These are phyloP conservation scores for Rhodotorula sp. DNA, from an alignment of 1,284 basidiomycete species.

Conservation along the genomic window DNA sequence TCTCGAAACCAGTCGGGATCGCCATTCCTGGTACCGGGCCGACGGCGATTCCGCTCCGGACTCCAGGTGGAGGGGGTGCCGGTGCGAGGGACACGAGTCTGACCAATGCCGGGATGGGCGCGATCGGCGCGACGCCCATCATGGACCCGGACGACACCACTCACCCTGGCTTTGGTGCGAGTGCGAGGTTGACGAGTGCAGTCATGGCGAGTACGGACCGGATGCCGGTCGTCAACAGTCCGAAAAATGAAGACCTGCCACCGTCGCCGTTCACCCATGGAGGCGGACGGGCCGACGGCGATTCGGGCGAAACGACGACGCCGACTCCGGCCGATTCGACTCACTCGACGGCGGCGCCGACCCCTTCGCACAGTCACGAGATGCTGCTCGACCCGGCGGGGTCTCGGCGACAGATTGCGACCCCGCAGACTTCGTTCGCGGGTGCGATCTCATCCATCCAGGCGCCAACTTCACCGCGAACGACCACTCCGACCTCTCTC, in stretches of 20 bases:
- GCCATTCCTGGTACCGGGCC: conserved; percentile 15
- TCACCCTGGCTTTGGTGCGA: conserved; percentile 30
- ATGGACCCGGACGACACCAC: conserved; percentile 39
- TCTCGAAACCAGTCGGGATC: conserved; percentile 22
- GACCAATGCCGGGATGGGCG: conserved; percentile 25
- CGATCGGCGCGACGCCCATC: conserved; percentile 14
- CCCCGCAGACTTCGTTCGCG: conserved; percentile 27
- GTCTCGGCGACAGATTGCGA: not conserved
- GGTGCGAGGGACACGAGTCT: conserved; percentile 6
- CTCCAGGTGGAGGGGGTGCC: not conserved
- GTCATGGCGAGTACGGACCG: conserved; percentile 35
- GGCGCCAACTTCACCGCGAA: conserved; percentile 4
- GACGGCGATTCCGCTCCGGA: not conserved
- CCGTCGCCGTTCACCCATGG: conserved; percentile 22
- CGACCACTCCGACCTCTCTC: not conserved
- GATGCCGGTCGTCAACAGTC: conserved; percentile 37
- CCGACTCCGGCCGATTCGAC: conserved; percentile 1
- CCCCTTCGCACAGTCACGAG: not conserved
- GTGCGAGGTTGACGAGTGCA: conserved; percentile 33
- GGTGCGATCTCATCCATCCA: conserved; percentile 27
- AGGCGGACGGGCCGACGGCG: not conserved
- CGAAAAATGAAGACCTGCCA: conserved; percentile 20
- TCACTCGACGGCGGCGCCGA: not conserved
- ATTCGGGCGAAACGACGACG: not conserved
- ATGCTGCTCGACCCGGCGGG: conserved; percentile 2